These are phyloP conservation scores for Dryas octopetala DNA, from an alignment of 306 rosid genomes.

Conservation along the genomic window DNA sequence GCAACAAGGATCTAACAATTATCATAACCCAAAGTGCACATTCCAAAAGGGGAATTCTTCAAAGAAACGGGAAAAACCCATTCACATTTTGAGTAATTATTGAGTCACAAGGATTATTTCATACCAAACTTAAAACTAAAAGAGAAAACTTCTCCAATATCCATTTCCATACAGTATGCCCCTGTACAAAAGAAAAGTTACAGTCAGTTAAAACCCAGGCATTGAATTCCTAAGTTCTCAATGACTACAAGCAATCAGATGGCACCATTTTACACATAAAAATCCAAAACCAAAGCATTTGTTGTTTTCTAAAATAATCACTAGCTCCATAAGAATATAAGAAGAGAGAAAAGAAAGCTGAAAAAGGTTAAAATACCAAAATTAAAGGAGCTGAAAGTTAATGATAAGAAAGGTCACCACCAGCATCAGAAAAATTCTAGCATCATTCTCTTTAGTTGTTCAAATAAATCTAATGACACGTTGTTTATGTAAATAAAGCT, in stretches of 20 bases:
- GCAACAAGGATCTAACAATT: background rate
- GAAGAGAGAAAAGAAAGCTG: background rate
- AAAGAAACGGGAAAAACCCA: conserved; percentile 12
- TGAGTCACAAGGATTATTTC: conserved; percentile 10
- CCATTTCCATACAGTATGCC: background rate
- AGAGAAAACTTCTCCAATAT: background rate
- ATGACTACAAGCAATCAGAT: background rate
- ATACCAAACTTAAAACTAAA: conserved; percentile 1
- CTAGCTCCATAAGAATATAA: background rate
- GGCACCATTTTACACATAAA: background rate
- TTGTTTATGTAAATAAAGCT: background rate
- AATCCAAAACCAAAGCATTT: background rate
- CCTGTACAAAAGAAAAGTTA: conserved; percentile 15
- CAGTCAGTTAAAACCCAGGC: background rate
- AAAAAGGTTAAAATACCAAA: background rate
- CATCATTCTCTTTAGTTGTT: background rate
- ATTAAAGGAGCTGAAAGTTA: background rate
- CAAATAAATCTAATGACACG: background rate
- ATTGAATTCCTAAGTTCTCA: background rate
- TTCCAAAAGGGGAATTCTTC: background rate
- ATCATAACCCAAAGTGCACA: background rate
- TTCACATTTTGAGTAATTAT: conserved; percentile 16
- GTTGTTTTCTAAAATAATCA: background rate
- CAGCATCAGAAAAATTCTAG: background rate
- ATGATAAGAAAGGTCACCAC: background rate